phyloP scores from a whole-genome alignment of 1,284 basidiomycete species.

The Leccinum solheimii region DNA sequence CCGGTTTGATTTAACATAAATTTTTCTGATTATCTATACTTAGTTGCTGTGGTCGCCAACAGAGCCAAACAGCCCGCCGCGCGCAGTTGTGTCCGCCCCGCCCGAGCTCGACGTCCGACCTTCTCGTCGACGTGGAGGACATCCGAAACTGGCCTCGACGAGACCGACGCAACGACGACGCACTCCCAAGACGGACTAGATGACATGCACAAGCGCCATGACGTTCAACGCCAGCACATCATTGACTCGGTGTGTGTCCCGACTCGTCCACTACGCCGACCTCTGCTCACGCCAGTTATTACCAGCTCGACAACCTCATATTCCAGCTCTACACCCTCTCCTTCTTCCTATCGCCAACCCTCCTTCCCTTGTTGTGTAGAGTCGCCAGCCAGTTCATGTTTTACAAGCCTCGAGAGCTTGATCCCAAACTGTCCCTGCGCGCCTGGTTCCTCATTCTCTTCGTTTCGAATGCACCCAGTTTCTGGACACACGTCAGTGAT shows the following conservation, averaged over 20 bases:
- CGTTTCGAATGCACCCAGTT: slow-evolving; percentile 54
- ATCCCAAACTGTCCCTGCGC: slow-evolving; percentile 58
- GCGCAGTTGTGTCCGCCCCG: neutral
- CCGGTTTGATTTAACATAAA: too few species aligned
- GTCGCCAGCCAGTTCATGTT: slow-evolving; percentile 63
- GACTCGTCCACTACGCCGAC: neutral
- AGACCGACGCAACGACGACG: slow-evolving; percentile 19
- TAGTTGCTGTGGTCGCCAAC: slow-evolving; percentile 10
- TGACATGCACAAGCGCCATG: slow-evolving; percentile 70
- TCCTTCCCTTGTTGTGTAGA: slow-evolving; percentile 56
- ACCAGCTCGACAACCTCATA: slow-evolving; percentile 65
- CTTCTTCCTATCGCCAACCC: slow-evolving; percentile 69
- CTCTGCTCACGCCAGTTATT: slow-evolving; percentile 17
- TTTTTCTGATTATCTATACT: too few species aligned
- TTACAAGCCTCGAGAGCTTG: slow-evolving; percentile 61
- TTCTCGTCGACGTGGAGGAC: slow-evolving; percentile 1
- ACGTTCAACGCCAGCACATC: slow-evolving; percentile 76
- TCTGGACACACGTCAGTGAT: slow-evolving; percentile 60
- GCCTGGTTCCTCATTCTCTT: slow-evolving; percentile 62
- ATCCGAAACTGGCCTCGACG: neutral
- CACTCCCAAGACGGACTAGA: slow-evolving; percentile 36
- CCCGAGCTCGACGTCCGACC: neutral
- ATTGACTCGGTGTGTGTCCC: slow-evolving; percentile 60
- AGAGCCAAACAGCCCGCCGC: slow-evolving; percentile 26
- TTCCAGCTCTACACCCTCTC: slow-evolving; percentile 73